These are phyloP conservation scores for Dinochytrium kinnereticum DNA, from an alignment of 371 early-diverging fungal species.

Conservation along the genomic window DNA sequence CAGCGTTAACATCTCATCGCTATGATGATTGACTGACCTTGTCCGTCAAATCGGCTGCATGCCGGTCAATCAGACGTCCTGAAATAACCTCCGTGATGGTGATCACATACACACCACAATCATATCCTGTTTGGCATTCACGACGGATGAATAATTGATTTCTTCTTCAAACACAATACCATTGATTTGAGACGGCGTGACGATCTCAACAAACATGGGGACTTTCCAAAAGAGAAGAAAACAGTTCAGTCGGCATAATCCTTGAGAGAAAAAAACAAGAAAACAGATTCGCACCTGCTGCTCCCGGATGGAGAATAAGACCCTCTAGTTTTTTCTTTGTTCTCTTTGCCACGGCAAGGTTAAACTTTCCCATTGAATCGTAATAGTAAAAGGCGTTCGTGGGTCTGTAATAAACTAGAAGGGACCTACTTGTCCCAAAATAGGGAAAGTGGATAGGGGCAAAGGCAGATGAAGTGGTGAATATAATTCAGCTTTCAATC, in stretches of 20 bases:
- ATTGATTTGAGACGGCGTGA: conserved; percentile 35
- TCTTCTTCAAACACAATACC: conserved; percentile 1
- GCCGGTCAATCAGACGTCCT: background rate
- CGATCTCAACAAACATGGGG: conserved; percentile 30
- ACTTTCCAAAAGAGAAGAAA: background rate
- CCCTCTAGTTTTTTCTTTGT: conserved; percentile 6
- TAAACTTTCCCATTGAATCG: conserved; percentile 23
- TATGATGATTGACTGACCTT: background rate
- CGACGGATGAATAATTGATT: background rate
- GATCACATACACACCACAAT: conserved; percentile 43
- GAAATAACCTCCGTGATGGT: conserved; percentile 34
- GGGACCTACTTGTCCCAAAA: too few relatives aligned
- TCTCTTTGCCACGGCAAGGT: conserved; percentile 21
- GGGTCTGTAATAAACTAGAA: conserved; percentile 31
- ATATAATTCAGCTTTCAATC: background rate
- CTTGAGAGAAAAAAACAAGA: background rate
- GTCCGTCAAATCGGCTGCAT: background rate
- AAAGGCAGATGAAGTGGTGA: background rate
- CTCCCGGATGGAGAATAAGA: background rate
- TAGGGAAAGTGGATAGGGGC: background rate
- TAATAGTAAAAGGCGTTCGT: conserved; percentile 37
- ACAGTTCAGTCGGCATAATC: background rate
- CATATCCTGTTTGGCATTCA: conserved; percentile 25
- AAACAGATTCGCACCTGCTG: background rate
- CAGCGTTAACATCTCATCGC: background rate